Base-by-base conservation (phyloP, 2,329 filamentous ascomycete genomes). In the Microsporum canis region DNA sequence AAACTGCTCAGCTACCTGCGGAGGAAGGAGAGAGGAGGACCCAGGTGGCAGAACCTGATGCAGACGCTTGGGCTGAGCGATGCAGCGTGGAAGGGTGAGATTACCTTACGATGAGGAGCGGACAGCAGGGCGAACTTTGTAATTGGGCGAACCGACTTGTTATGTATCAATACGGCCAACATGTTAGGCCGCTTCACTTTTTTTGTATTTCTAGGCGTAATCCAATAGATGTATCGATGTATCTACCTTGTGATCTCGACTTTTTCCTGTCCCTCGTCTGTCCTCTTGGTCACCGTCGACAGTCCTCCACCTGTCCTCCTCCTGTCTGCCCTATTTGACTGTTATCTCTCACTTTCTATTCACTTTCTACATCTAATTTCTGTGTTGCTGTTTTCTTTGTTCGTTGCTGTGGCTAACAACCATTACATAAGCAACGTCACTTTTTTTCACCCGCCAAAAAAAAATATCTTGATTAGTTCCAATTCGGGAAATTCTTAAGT, bases 81-180 rank as follows among this genome's bases (percentile, higher is more conserved):
- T 57, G 90, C 89, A 43, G 91, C 88, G 58, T 97, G 90, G 87
- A 88, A 90, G 79, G 87, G 85, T 57, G 90, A 97, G 79, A 96
- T 97, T 72, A 84, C 81, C 63, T 71, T 91, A 72, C 89, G 83
- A 76, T 55, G 51, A 55, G n/a, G 27, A 31, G 8, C 14, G 51
- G 47, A 27, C 31, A 39, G 49, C 51, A 17, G 6, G 43, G 5
- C 3, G 43, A 47, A 5, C 2, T 5, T 47, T 4, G 23, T 31
- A 4, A 51, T 51, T 51, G 45, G 45, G 27, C 27, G 45, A 14
- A 51, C 10, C 45, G 23, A 29, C 45, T 29, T 27, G 27, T 29
- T 27, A 51, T 51, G 27, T 51, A 51, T 23, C 31, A 51, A 12
- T 51, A 29, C 12, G 12, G 31, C 14, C 31, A 7, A 51, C 45